These are phyloP conservation scores for Diaporthe sp. DNA, from an alignment of 2,329 filamentous ascomycete genomes.

Conservation along the genomic window DNA sequence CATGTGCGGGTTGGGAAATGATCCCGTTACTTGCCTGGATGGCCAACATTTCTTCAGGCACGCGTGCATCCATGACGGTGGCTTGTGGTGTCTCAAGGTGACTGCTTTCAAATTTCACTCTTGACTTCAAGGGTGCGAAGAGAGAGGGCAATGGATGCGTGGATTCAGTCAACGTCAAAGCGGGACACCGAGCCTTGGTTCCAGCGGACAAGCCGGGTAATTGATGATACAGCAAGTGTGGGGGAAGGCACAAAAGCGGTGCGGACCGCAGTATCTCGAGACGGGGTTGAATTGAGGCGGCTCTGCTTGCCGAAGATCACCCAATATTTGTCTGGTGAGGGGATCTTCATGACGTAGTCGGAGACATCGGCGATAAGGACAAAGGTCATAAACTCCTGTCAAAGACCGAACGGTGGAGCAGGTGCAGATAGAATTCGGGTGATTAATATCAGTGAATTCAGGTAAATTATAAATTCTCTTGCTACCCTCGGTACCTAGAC, in stretches of 20 bases:
- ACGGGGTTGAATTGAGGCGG: neutral
- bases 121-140: neutral
- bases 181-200: neutral
- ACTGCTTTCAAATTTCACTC: neutral
- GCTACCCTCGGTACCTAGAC: neutral
- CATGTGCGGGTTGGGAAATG: too few species aligned
- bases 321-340: neutral
- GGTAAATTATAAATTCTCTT: neutral
- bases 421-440: too few species aligned
- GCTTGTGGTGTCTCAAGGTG: neutral
- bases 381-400: neutral
- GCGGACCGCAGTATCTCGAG: too few species aligned
- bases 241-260: neutral
- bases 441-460: neutral
- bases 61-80: neutral
- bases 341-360: constrained; percentile 20
- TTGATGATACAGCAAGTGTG: neutral
- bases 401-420: neutral
- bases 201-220: neutral
- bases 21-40: constrained; percentile 30
- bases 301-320: neutral
- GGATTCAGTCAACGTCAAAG: neutral
- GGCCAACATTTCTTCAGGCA: constrained; percentile 37
- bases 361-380: neutral
- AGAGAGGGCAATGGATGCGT: too few species aligned